A percentile compares a stretch with the other conserved stretches of the same genome.
phyloP scores from a whole-genome alignment of 768 basidiomycete genomes.

The Gautieria morchelliformis region DNA sequence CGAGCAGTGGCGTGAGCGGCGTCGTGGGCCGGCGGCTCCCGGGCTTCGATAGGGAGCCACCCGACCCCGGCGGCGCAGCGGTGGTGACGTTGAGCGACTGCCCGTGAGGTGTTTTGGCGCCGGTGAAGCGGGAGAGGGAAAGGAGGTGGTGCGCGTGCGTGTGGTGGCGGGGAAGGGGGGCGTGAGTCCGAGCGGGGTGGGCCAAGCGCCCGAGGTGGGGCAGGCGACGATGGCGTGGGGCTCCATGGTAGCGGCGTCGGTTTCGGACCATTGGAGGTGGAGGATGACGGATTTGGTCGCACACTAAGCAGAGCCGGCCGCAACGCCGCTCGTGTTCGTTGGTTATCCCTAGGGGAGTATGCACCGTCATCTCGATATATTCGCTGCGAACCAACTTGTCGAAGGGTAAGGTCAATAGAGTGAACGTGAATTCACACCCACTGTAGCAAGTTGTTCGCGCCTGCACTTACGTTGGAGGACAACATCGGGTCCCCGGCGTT shows the following conservation, averaged over 20 bases:
- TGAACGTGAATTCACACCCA: slow-evolving; percentile 22
- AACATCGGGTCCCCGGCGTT: slow-evolving; percentile 60
- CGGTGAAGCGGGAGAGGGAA: slow-evolving; percentile 44
- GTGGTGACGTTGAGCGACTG: slow-evolving; percentile 21
- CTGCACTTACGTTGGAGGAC: slow-evolving; percentile 63
- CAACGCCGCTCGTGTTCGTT: not conserved
- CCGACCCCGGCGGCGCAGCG: slow-evolving; percentile 12
- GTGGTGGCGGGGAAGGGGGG: slow-evolving; percentile 21
- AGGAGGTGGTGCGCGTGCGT: slow-evolving; percentile 35
- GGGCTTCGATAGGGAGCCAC: slow-evolving; percentile 29
- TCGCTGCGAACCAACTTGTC: slow-evolving; percentile 77
- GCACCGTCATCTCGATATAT: slow-evolving; percentile 81
- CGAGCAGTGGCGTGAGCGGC: slow-evolving; percentile 36
- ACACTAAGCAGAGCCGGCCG: slow-evolving; percentile 49
- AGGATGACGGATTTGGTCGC: slow-evolving; percentile 82
- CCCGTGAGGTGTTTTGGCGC: slow-evolving; percentile 16
- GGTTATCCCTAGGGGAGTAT: slow-evolving; percentile 19
- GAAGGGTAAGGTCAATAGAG: slow-evolving; percentile 2
- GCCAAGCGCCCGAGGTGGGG: not conserved
- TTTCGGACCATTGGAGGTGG: slow-evolving; percentile 81
- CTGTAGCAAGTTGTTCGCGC: slow-evolving; percentile 85
- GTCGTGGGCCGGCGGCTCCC: slow-evolving; percentile 35
- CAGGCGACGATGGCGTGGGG: slow-evolving; percentile 7
- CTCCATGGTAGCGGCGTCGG: not conserved
- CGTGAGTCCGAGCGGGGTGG: slow-evolving; percentile 12